phyloP scores from a whole-genome alignment of 1,139 yeast species.

The Pichia terricola region DNA sequence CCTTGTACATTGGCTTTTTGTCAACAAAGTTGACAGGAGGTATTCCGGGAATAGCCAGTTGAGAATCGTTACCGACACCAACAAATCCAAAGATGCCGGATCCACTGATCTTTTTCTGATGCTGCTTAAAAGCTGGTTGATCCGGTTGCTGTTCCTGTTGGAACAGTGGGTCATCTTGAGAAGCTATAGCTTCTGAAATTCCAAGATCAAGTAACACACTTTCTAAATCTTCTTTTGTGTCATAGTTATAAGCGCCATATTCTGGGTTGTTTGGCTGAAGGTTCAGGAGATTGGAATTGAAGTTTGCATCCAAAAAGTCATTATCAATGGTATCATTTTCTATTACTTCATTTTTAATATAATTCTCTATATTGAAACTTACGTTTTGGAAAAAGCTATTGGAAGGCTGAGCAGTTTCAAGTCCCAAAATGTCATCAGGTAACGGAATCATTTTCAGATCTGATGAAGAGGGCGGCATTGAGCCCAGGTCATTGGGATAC shows the following conservation, averaged over 20 bases:
- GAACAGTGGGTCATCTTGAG: neutral
- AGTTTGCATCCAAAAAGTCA: constrained; percentile 9
- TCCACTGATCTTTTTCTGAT: constrained; percentile 33
- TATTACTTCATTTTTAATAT: constrained; percentile 6
- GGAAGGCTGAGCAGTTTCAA: constrained; percentile 9
- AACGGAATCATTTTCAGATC: constrained; percentile 28
- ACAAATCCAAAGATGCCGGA: constrained; percentile 50
- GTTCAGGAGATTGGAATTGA: neutral
- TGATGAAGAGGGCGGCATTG: neutral
- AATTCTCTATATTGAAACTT: constrained; percentile 9
- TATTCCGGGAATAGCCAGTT: constrained; percentile 37
- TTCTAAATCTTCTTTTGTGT: constrained; percentile 18
- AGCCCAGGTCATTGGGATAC: neutral
- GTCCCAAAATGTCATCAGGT: constrained; percentile 30
- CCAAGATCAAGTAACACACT: constrained; percentile 35
- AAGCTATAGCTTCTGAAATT: constrained; percentile 31
- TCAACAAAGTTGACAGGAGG: constrained; percentile 19
- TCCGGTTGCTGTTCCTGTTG: neutral
- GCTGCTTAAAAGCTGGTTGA: constrained; percentile 10
- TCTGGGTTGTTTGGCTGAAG: neutral
- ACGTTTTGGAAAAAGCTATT: neutral
- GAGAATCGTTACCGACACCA: constrained; percentile 36
- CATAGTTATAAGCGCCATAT: too few species aligned
- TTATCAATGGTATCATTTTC: constrained; percentile 5
- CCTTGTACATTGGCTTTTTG: constrained; percentile 21